Evolutionary conservation across 164 flowering plant species (phyloP).

Genomic region (Vitis rotundifolia): DNA sequence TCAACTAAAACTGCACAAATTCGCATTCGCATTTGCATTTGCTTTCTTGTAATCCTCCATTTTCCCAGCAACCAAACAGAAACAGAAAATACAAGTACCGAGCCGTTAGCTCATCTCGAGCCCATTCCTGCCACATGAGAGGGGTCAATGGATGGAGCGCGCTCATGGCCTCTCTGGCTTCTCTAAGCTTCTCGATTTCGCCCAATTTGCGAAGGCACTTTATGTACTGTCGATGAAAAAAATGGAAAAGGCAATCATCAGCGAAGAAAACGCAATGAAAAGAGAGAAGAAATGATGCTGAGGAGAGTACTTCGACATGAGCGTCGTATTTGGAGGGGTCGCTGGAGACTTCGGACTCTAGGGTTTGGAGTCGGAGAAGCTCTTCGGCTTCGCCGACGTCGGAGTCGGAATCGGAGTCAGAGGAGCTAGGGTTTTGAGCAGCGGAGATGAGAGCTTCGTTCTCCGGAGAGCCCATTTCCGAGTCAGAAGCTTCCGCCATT

Average conservation of each 20-base stretch:
- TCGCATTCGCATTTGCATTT: no score
- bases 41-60: no score
- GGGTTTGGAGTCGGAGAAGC: conserved; percentile 41
- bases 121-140: conserved; percentile 92
- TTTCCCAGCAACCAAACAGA: not conserved
- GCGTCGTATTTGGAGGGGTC: conserved; percentile 73
- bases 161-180: conserved; percentile 85
- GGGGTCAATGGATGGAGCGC: conserved; percentile 71
- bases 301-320: conserved; percentile 52
- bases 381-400: conserved; percentile 50
- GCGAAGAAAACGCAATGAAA: not conserved
- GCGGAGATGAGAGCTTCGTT: not conserved
- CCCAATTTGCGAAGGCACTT: conserved; percentile 65
- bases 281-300: not conserved
- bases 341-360: conserved; percentile 51
- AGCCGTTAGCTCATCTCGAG: conserved; percentile 61
- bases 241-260: not conserved
- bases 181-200: conserved; percentile 67
- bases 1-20: no score
- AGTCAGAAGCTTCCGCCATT: conserved; percentile 26
- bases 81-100: conserved; percentile 37
- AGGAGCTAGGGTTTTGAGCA: conserved; percentile 22
- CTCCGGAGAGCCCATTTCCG: no score
- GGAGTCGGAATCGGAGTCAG: conserved; percentile 35
- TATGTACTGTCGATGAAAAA: conserved; percentile 51